A percentile compares a stretch with the other conserved stretches of the same genome.
Conservation (phyloP, 495 filamentous ascomycete genomes). For the Podospora anserina region DNA sequence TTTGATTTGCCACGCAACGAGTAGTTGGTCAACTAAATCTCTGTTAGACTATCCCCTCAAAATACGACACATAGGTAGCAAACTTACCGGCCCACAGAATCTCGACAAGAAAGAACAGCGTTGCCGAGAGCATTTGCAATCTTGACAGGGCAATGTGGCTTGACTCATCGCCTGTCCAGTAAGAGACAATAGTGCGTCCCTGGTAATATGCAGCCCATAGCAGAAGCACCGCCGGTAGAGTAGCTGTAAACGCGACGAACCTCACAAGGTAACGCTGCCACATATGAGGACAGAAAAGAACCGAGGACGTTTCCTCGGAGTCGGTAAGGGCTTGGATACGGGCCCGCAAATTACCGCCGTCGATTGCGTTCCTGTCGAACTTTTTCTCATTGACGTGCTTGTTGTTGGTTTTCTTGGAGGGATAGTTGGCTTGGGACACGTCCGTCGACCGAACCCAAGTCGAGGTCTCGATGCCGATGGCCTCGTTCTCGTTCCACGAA, state of each 20-base stretch:
- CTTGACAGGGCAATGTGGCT: neutral
- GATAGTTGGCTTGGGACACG: neutral
- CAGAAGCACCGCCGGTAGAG: neutral
- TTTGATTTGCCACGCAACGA: neutral
- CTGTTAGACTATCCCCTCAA: neutral
- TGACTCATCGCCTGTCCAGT: neutral
- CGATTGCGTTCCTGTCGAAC: neutral
- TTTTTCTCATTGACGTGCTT: neutral
- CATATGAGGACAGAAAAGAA: neutral
- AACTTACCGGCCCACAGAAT: neutral
- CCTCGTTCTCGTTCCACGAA: neutral
- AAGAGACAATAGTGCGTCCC: neutral
- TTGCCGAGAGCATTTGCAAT: neutral
- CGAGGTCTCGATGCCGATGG: neutral
- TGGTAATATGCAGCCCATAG: neutral
- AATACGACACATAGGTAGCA: no score
- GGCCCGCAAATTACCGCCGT: neutral
- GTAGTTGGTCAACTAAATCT: neutral
- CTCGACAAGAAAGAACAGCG: neutral
- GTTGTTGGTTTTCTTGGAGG: neutral
- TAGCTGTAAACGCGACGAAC: neutral
- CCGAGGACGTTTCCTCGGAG: neutral
- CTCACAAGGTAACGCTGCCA: neutral
- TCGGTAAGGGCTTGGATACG: neutral
- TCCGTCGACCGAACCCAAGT: neutral